Evolutionary conservation across 345 rosid species (phyloP), one percentile per base, ranked within the genome.

Genomic region (Erodium maritimum): DNA sequence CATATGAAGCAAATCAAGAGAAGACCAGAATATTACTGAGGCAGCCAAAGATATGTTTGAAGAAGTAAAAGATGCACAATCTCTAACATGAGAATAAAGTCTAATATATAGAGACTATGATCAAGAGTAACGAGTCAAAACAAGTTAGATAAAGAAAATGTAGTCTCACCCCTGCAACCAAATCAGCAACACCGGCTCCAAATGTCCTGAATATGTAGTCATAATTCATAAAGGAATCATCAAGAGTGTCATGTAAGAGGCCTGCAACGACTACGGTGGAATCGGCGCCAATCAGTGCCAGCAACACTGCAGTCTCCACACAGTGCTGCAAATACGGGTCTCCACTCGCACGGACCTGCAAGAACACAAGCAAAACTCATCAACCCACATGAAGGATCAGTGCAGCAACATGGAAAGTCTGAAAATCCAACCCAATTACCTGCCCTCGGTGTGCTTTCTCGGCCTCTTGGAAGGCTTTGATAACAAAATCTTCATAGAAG

Each of bases 291-390:
- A 88, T 86, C 19, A 33, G 61, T 54, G 99, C 99, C 48, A 93
- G 79, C 51, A 69, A 74, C 66, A 80, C 76, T 9, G 95, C 99
- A 54, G 99, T 93, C 71, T 93, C 99, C 65, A 93, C 88, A 20
- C 99, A 93, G 79, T 93, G 99, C 67, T 80, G 87, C 81, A 93
- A 61, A 69, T 93, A 93, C n/a, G 95, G 96, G 69, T 93, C 95
- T 17, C 99, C 91, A 74, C 88, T 93, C 0, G 91, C 99, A 58
- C 99, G 88, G 88, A 77, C 75, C 99, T 93, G 56, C 68, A 71
- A 65, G 19, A 21, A 45, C 23, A 62, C 52, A 70, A 23, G 48
- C 33, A 70, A 65, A 71, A 65, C 23, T 9, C 33, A 25, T 25
- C 33, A 25, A 25, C 33, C 3, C 3, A 25, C 33, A 25, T 25